Conservation (phyloP, 1,284 basidiomycete genomes). For the Ustilago xerochloae region DNA sequence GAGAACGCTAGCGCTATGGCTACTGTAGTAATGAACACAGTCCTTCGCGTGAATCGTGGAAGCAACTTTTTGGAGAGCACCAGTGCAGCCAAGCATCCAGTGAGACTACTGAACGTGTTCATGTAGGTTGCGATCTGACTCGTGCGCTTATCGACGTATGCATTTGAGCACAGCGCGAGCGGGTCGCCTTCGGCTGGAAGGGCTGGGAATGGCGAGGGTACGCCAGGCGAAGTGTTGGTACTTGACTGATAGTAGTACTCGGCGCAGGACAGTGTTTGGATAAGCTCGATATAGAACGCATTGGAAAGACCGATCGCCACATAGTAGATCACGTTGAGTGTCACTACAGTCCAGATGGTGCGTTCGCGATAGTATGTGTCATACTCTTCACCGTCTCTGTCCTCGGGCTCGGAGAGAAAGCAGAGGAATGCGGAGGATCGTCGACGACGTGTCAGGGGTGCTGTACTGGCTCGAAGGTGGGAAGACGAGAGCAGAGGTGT, state of each 20-base stretch:
- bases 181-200: conserved; percentile 25
- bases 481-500: too few relatives aligned
- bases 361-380: conserved; percentile 16
- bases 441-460: too few relatives aligned
- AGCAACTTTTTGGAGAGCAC: conserved; percentile 22
- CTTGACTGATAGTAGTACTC: conserved; percentile 42
- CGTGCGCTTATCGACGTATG: conserved; percentile 30
- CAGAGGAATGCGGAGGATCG: conserved; percentile 45
- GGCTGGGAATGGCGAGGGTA: conserved; percentile 10
- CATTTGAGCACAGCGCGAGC: conserved; percentile 23
- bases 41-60: conserved; percentile 24
- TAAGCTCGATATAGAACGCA: conserved; percentile 20
- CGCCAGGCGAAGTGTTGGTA: neutral
- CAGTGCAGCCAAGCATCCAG: conserved; percentile 13
- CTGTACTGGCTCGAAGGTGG: too few relatives aligned
- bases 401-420: conserved; percentile 39
- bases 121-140: conserved; percentile 20
- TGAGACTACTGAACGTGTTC: conserved; percentile 16
- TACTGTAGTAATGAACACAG: neutral
- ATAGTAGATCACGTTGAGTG: conserved; percentile 10
- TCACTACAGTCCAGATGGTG: conserved; percentile 17
- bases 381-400: conserved; percentile 28
- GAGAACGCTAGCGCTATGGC: neutral
- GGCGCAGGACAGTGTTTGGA: conserved; percentile 38
- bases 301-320: conserved; percentile 11